A percentile compares a stretch with the other conserved stretches of the same genome.
Evolutionary conservation across 768 basidiomycete species (phyloP).

Genomic region (Pulveroboletus sp.): DNA sequence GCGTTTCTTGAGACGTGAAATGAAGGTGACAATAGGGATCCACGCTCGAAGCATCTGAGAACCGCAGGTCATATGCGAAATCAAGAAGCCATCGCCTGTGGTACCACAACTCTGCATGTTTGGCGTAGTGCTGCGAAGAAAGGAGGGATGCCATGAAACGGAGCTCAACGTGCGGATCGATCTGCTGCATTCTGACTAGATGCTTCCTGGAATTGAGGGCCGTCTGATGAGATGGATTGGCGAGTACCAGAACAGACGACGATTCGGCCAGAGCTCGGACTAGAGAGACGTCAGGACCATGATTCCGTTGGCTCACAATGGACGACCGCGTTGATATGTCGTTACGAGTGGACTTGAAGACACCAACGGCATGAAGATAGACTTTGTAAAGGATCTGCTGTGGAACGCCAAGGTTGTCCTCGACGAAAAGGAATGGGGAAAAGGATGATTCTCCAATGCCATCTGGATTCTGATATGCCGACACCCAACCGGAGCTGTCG

Average conservation of each 20-base stretch:
- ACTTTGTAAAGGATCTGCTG: conserved; percentile 49
- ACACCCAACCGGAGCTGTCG: conserved; percentile 43
- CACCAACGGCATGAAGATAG: conserved; percentile 42
- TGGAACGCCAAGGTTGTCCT: conserved; percentile 62
- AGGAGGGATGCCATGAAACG: conserved; percentile 42
- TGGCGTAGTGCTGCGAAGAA: conserved; percentile 50
- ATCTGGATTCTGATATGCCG: conserved; percentile 1
- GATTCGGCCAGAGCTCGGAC: conserved; percentile 27
- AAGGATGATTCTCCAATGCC: conserved; percentile 15
- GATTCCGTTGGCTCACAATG: not conserved
- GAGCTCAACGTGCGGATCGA: conserved; percentile 46
- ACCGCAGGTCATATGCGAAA: conserved; percentile 26
- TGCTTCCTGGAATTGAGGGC: conserved; percentile 59
- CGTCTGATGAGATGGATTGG: conserved; percentile 67
- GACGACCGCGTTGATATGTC: not conserved
- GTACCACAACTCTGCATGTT: conserved; percentile 66
- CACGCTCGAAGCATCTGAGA: not conserved
- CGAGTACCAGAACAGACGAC: conserved; percentile 50
- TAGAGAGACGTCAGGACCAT: conserved; percentile 2
- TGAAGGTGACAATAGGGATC: conserved; percentile 1
- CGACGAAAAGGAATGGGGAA: conserved; percentile 51
- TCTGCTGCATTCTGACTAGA: conserved; percentile 36
- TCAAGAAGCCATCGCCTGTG: conserved; percentile 63
- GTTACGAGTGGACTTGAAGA: conserved; percentile 31
- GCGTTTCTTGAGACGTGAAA: conserved; percentile 29